Conservation (phyloP, 768 basidiomycete species). For the Paxillus rubicundulus region DNA sequence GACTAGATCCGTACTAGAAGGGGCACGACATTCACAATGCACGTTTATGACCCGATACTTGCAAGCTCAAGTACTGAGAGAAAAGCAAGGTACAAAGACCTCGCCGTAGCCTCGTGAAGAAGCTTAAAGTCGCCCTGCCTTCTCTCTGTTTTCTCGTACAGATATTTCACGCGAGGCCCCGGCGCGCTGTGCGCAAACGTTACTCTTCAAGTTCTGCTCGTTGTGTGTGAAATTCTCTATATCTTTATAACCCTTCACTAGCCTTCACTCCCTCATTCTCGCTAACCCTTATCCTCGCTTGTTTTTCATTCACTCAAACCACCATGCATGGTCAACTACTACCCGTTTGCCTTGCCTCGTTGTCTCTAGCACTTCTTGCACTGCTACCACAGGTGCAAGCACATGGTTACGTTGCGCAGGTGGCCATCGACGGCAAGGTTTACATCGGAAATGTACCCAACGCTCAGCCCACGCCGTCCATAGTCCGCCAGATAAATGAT, state of each 20-base stretch:
- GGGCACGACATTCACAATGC: conserved; percentile 1
- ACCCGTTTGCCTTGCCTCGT: background rate
- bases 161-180: background rate
- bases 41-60: background rate
- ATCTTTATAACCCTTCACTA: background rate
- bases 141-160: conserved; percentile 6
- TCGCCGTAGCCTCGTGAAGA: conserved; percentile 18
- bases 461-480: conserved; percentile 36
- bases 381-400: conserved; percentile 28
- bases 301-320: background rate
- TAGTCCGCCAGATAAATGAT: conserved; percentile 44
- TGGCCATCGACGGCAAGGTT: conserved; percentile 42
- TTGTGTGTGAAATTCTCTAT: conserved; percentile 1
- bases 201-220: background rate
- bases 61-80: background rate
- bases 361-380: conserved; percentile 11
- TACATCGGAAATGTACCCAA: conserved; percentile 46
- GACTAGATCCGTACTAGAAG: background rate
- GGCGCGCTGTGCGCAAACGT: conserved; percentile 5
- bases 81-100: background rate
- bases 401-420: conserved; percentile 44
- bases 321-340: conserved; percentile 6
- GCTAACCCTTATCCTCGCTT: background rate
- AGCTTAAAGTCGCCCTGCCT: conserved; percentile 15
- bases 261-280: background rate